A percentile compares a stretch with the other conserved stretches of the same genome.
phyloP scores from a whole-genome alignment of 139 green algal species.

The Zygnema circumcarinatum region DNA sequence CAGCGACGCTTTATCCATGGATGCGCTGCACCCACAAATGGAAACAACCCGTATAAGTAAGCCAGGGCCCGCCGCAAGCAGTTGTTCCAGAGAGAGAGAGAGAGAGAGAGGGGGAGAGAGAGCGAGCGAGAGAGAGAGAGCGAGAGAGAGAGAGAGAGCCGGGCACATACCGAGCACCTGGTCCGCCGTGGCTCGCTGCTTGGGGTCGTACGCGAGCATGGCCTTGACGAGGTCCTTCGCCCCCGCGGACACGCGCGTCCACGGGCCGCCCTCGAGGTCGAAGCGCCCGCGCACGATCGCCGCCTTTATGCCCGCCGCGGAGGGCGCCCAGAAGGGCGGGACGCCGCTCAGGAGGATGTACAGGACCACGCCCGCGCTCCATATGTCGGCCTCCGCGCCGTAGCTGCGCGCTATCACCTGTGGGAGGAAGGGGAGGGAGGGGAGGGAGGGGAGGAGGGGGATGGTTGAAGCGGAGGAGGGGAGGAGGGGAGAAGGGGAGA shows the following conservation, averaged over 20 bases:
- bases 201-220: conserved; percentile 35
- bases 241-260: conserved; percentile 9
- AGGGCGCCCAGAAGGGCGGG: conserved; percentile 82
- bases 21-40: no score
- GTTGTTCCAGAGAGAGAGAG: no score
- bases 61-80: no score
- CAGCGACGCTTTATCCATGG: no score
- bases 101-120: no score
- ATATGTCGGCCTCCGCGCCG: conserved; percentile 87
- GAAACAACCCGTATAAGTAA: no score
- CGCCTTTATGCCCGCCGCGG: neutral
- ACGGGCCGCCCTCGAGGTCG: conserved; percentile 10
- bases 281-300: conserved; percentile 8
- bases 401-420: conserved; percentile 79
- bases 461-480: neutral
- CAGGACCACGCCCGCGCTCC: conserved; percentile 90
- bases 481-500: neutral
- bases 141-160: no score
- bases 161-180: conserved; percentile 17
- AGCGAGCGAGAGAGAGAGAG: no score
- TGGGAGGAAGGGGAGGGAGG: neutral
- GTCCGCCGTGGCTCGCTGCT: neutral
- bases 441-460: conserved; percentile 16
- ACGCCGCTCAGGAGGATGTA: conserved; percentile 94
- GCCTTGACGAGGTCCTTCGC: conserved; percentile 33